Percentiles rank a stretch among this genome's conserved stretches.
These are phyloP conservation scores for Ligustrum vulgare DNA, from an alignment of 257 asterid genomes.

Conservation along the genomic window DNA sequence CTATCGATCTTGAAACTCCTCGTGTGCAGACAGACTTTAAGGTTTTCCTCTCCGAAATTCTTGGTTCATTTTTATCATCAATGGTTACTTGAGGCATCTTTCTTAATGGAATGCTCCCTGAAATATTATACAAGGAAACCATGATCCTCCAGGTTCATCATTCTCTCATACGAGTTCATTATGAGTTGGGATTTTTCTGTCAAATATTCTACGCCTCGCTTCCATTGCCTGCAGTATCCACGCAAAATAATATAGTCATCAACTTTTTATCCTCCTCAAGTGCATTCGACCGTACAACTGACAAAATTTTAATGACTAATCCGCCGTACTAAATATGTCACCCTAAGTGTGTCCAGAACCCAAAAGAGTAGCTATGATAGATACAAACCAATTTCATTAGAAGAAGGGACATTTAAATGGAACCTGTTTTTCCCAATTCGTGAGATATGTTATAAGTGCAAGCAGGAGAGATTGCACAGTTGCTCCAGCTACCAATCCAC, in stretches of 20 bases:
- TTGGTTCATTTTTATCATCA: not conserved
- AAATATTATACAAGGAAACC: not conserved
- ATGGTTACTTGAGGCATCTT: not conserved
- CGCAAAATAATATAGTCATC: too few species aligned
- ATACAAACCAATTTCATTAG: not conserved
- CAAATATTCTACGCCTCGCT: constrained; percentile 50
- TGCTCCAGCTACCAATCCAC: constrained; percentile 70
- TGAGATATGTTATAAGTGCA: constrained; percentile 49
- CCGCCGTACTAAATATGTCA: not conserved
- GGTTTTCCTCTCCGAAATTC: not conserved
- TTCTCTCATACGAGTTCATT: constrained; percentile 10
- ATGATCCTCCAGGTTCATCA: not conserved
- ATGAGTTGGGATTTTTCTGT: constrained; percentile 19
- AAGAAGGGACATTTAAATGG: not conserved
- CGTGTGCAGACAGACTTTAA: not conserved
- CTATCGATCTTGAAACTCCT: not conserved
- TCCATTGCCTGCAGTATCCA: constrained; percentile 42
- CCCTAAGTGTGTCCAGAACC: not conserved
- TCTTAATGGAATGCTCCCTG: not conserved
- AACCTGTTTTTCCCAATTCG: constrained; percentile 81
- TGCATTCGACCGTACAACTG: not conserved
- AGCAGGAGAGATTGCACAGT: constrained; percentile 49
- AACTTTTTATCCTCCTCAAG: not conserved
- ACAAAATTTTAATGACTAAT: not conserved
- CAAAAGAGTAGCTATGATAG: not conserved